Base-by-base conservation (phyloP, 345 rosid species). In the Tarenaya hassleriana region DNA sequence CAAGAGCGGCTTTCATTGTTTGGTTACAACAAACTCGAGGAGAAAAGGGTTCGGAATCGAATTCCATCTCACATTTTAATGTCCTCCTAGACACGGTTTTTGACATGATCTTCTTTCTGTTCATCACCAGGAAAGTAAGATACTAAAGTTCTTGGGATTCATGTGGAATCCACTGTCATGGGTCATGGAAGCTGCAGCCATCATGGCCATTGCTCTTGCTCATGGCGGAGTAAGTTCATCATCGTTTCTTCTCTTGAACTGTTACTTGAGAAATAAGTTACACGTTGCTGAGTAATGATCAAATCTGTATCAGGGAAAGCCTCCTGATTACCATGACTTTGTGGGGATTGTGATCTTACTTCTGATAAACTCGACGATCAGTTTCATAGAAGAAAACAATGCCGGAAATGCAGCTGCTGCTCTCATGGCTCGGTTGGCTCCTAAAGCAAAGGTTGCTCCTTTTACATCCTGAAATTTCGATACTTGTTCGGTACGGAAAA, bases 141-240 rank as follows among this genome's bases (percentile, higher is more conserved):
- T 80, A 19, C 69, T 77, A 35, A 80, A 80, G 72, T 80, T 77
- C 44, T 52, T 77, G 50, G 78, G 86, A 16, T 77, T 79, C 48
- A 77, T 77, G 86, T 80, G 83, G 81, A 83, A 78, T 67, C 87
- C 82, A 63, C 67, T 77, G 27, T 80, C 91, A 66, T 77, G 84
- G 84, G 86, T 80, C 34, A 80, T 80, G 87, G 84, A 77, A 74
- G 86, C 86, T 65, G 87, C 82, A 3, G 82, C 84, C 0, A n/a
- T 83, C 38, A 77, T 83, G 80, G 82, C 81, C 34, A 72, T 78
- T 62, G 69, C 67, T 78, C 73, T 80, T 57, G 84, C 87, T 15
- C 78, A 76, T 49, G 87, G 87, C 68, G 87, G 87, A 60, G 80
- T 76, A 68, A 1, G 69, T 57, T 50, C 14, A 14, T 47, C 9